Conservation (phyloP, 495 filamentous ascomycete genomes). For the Podospora conica region DNA sequence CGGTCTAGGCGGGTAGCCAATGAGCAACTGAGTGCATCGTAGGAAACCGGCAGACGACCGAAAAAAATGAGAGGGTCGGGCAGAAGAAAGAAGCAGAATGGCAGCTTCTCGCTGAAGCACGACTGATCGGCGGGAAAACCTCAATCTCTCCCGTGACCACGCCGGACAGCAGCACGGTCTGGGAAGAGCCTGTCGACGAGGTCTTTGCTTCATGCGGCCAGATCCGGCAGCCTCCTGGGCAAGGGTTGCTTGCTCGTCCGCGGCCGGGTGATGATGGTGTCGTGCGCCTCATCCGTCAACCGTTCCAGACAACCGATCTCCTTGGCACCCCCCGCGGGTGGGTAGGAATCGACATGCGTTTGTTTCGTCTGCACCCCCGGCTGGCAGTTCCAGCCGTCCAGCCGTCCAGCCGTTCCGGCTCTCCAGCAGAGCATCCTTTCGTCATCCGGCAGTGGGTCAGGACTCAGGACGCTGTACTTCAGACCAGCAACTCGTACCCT, state of each 20-base stretch:
- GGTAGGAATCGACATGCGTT: conserved; percentile 1
- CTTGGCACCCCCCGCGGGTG: conserved; percentile 1
- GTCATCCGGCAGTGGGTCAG: conserved; percentile 16
- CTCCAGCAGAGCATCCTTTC: conserved; percentile 10
- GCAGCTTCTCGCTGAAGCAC: not conserved
- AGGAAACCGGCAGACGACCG: not conserved
- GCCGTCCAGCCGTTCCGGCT: conserved; percentile 5
- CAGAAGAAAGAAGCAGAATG: not conserved
- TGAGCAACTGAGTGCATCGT: not conserved
- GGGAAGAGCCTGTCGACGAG: conserved; percentile 6
- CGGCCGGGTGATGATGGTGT: conserved; percentile 5
- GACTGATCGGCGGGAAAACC: not conserved
- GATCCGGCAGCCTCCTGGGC: conserved; percentile 15
- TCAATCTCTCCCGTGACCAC: conserved; percentile 10
- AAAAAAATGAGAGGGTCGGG: not conserved
- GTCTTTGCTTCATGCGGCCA: conserved; percentile 16
- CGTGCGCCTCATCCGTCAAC: conserved; percentile 14
- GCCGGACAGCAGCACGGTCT: not conserved
- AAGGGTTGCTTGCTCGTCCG: conserved; percentile 4
- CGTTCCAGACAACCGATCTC: conserved; percentile 15
- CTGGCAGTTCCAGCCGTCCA: not conserved
- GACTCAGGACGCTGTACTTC: not conserved
- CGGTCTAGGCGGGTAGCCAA: conserved; percentile 4
- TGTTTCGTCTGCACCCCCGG: conserved; percentile 4
- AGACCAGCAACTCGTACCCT: not conserved